Evolutionary conservation across 2,329 filamentous ascomycete genomes (phyloP).

Genomic region (Fusarium pilosicola): DNA sequence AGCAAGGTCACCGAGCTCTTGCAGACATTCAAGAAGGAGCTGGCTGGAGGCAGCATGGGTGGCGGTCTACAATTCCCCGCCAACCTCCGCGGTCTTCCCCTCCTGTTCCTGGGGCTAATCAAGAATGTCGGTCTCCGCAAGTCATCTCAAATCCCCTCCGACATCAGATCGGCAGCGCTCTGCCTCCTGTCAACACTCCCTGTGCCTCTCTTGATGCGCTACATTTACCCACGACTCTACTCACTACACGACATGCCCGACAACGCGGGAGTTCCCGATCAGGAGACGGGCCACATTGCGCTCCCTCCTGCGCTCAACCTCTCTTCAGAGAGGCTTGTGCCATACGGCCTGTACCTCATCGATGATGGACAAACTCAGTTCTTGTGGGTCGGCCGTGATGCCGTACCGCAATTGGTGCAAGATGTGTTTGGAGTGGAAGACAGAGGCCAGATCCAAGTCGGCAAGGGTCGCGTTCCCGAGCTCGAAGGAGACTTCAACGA

Average conservation of each 20-base stretch:
- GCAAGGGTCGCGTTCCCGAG: conserved; percentile 87
- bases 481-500: conserved; percentile 98
- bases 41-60: conserved; percentile 94
- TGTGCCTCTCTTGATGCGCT: conserved; percentile 88
- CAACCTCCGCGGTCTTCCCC: conserved; percentile 87
- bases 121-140: conserved; percentile 96
- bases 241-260: conserved; percentile 97
- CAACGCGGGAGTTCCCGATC: conserved; percentile 85
- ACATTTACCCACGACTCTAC: conserved; percentile 88
- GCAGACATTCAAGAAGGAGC: conserved; percentile 95
- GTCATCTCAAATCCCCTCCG: conserved; percentile 91
- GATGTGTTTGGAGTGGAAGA: conserved; percentile 94
- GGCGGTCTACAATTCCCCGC: conserved; percentile 93
- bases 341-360: conserved; percentile 94
- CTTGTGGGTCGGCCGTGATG: conserved; percentile 93
- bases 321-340: conserved; percentile 85
- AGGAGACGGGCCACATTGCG: conserved; percentile 86
- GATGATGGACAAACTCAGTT: conserved; percentile 98
- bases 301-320: conserved; percentile 88
- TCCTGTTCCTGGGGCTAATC: conserved; percentile 92
- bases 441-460: conserved; percentile 85
- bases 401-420: conserved; percentile 85
- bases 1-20: conserved; percentile 92
- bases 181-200: conserved; percentile 95
- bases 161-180: conserved; percentile 91